Evolutionary conservation across 495 filamentous ascomycete genomes (phyloP).

Genomic region (Sphaerosporella brunnea): DNA sequence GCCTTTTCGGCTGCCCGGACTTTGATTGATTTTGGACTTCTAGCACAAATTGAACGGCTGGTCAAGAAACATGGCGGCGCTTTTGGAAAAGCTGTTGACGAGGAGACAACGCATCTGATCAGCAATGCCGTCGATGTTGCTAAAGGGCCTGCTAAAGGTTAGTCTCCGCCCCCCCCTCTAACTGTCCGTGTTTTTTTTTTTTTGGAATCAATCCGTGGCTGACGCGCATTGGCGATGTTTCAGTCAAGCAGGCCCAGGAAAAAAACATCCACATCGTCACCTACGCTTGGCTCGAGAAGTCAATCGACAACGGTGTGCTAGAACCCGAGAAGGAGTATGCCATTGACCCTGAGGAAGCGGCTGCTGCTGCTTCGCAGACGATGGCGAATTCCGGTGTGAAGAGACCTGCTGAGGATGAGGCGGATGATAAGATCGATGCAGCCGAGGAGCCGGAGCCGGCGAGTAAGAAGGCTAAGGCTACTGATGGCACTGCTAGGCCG

Average conservation of each 20-base stretch:
- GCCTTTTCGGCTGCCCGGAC: neutral
- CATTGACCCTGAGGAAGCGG: slow-evolving; percentile 26
- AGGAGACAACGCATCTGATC: slow-evolving; percentile 42
- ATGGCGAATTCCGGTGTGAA: slow-evolving; percentile 11
- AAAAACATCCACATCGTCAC: slow-evolving; percentile 39
- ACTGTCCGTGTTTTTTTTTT: neutral
- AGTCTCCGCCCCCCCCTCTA: slow-evolving; percentile 4
- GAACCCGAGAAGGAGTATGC: slow-evolving; percentile 31
- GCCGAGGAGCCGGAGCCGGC: slow-evolving; percentile 26
- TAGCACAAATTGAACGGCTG: slow-evolving; percentile 27
- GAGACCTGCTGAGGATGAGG: slow-evolving; percentile 8
- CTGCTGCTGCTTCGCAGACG: slow-evolving; percentile 1
- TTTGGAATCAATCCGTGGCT: too few species aligned
- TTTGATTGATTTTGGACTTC: neutral
- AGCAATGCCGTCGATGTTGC: slow-evolving; percentile 36
- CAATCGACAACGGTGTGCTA: slow-evolving; percentile 29
- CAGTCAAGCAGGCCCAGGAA: slow-evolving; percentile 36
- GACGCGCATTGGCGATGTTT: too few species aligned
- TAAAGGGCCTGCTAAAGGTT: slow-evolving; percentile 28
- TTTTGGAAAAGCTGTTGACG: slow-evolving; percentile 31
- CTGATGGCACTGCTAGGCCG: slow-evolving; percentile 1
- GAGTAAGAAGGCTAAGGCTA: slow-evolving; percentile 12
- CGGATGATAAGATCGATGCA: slow-evolving; percentile 11
- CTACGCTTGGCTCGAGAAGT: slow-evolving; percentile 44
- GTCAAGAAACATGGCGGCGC: slow-evolving; percentile 35